phyloP scores from a whole-genome alignment of 768 basidiomycete genomes.

The Symmetrospora coprosmae region DNA sequence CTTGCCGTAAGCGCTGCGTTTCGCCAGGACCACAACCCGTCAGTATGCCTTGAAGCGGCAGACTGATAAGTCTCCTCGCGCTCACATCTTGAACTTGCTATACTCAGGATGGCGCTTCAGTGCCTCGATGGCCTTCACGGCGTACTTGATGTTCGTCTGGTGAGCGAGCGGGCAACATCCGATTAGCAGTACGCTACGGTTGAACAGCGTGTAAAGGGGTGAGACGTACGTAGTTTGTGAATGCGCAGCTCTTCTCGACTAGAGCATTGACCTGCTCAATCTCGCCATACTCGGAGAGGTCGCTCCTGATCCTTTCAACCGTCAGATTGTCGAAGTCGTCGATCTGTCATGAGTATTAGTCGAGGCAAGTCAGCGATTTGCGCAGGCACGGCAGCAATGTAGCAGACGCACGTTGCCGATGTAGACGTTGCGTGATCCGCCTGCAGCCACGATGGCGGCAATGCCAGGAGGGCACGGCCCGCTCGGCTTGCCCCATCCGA shows the following conservation, averaged over 20 bases:
- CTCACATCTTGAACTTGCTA: conserved; percentile 12
- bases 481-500: conserved; percentile 95
- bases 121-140: conserved; percentile 14
- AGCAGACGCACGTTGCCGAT: conserved; percentile 52
- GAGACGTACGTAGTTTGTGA: conserved; percentile 58
- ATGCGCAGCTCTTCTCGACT: conserved; percentile 67
- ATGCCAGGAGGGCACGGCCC: conserved; percentile 71
- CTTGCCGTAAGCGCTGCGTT: conserved; percentile 21
- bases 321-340: conserved; percentile 87
- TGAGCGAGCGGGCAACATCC: background rate
- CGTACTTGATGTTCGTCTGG: conserved; percentile 13
- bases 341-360: conserved; percentile 41
- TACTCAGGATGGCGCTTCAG: conserved; percentile 19
- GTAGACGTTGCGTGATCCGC: conserved; percentile 93
- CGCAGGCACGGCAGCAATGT: background rate
- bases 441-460: conserved; percentile 75
- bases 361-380: background rate
- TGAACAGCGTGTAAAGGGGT: background rate
- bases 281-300: conserved; percentile 91
- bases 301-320: conserved; percentile 75
- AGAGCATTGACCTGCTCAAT: conserved; percentile 53
- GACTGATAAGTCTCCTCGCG: too few species aligned
- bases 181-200: background rate
- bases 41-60: too few species aligned
- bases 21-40: too few species aligned